These are phyloP conservation scores for Inosperma sp. DNA, from an alignment of 768 basidiomycete species.

Conservation along the genomic window DNA sequence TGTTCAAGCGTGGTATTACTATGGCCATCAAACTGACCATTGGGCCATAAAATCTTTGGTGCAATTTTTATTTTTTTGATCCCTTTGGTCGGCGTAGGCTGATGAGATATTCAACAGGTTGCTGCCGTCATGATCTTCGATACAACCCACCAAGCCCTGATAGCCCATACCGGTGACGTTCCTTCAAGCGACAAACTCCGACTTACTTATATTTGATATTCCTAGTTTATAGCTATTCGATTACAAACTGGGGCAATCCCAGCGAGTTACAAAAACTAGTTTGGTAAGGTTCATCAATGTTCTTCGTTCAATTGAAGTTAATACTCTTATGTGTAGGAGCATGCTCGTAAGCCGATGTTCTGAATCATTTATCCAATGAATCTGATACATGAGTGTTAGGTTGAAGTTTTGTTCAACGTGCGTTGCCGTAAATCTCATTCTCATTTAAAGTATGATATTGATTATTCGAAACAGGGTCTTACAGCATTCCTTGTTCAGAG, in stretches of 20 bases:
- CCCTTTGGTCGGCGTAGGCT: not conserved
- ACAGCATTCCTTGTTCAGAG: constrained; percentile 28
- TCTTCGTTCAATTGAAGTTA: not conserved
- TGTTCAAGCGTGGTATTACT: constrained; percentile 56
- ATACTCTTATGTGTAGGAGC: constrained; percentile 15
- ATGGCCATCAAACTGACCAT: constrained; percentile 43
- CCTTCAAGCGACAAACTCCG: not conserved
- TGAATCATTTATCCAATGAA: not conserved
- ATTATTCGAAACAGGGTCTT: constrained; percentile 16
- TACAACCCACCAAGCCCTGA: constrained; percentile 48
- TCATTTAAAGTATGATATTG: not conserved
- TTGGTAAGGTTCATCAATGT: constrained; percentile 14
- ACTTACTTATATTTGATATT: not conserved
- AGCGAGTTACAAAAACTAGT: constrained; percentile 16
- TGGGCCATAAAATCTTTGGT: constrained; percentile 48
- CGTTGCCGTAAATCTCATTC: not conserved
- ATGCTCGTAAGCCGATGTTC: constrained; percentile 17
- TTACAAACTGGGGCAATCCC: constrained; percentile 22
- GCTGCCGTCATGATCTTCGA: constrained; percentile 45
- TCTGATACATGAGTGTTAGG: constrained; percentile 6
- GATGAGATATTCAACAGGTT: constrained; percentile 34
- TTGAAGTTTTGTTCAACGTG: constrained; percentile 28
- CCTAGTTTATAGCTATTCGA: constrained; percentile 22
- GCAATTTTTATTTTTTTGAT: not conserved
- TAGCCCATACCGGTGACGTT: constrained; percentile 44